A percentile compares a stretch with the other conserved stretches of the same genome.
phyloP scores from a whole-genome alignment of 768 basidiomycete species.

The Serendipita sp. region DNA sequence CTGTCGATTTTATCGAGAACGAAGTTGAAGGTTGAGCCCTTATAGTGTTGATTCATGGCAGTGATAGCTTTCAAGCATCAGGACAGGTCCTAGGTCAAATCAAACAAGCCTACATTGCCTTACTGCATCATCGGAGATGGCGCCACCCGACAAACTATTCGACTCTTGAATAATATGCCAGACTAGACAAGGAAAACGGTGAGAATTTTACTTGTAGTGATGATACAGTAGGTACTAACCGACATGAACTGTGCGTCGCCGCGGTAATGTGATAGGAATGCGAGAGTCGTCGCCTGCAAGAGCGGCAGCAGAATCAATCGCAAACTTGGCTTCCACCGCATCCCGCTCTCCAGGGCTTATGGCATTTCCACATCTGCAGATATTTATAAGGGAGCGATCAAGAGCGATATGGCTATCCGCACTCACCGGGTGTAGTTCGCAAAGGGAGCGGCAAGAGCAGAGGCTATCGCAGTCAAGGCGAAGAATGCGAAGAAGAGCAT shows the following conservation, averaged over 20 bases:
- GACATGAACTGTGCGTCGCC: not conserved
- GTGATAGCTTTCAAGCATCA: not conserved
- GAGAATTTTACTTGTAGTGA: not conserved
- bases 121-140: not conserved
- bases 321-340: not conserved
- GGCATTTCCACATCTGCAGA: not conserved
- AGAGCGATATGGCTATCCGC: not conserved
- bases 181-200: constrained; percentile 20
- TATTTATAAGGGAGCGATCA: not conserved
- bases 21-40: not conserved
- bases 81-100: not conserved
- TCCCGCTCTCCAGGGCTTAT: not conserved
- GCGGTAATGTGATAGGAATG: not conserved
- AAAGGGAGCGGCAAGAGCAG: not conserved
- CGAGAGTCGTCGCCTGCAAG: not conserved
- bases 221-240: not conserved
- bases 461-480: no score
- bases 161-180: constrained; percentile 36
- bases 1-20: not conserved
- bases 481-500: no score
- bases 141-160: not conserved
- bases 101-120: not conserved
- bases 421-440: not conserved
- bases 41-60: not conserved
- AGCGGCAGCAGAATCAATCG: not conserved